A percentile compares a stretch with the other conserved stretches of the same genome.
Conservation (phyloP, 192 early-diverging fungal genomes). For the Coemansia biformis region DNA sequence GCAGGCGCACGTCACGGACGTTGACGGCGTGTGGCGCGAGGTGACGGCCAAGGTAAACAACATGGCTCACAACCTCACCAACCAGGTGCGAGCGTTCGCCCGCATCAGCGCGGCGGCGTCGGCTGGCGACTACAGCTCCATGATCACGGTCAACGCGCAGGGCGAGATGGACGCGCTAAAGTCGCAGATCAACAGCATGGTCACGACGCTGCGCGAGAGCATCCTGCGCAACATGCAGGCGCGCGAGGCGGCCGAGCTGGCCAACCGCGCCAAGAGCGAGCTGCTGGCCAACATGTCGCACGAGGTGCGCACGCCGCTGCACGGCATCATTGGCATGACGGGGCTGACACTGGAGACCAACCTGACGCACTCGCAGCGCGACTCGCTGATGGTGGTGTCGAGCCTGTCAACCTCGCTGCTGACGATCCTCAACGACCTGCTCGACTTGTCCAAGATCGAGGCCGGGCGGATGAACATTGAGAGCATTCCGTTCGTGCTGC, state of each 20-base stretch:
- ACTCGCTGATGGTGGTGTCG: slow-evolving; percentile 75
- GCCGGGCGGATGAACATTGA: slow-evolving; percentile 79
- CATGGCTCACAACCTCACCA: slow-evolving; percentile 68
- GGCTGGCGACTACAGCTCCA: slow-evolving; percentile 63
- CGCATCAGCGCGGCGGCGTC: slow-evolving; percentile 69
- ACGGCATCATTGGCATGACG: slow-evolving; percentile 75
- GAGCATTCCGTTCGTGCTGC: slow-evolving; percentile 61
- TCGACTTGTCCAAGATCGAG: slow-evolving; percentile 83
- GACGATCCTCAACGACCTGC: slow-evolving; percentile 76
- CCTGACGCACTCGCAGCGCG: slow-evolving; percentile 72
- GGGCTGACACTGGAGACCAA: slow-evolving; percentile 70
- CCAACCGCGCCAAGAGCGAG: slow-evolving; percentile 70
- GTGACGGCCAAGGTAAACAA: slow-evolving; percentile 69
- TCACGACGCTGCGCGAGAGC: slow-evolving; percentile 66
- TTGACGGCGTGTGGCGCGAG: slow-evolving; percentile 73
- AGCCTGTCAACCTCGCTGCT: slow-evolving; percentile 65
- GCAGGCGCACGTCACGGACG: slow-evolving; percentile 66
- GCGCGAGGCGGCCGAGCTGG: slow-evolving; percentile 73
- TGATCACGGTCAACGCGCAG: slow-evolving; percentile 72
- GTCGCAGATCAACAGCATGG: slow-evolving; percentile 83
- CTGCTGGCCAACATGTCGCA: slow-evolving; percentile 81
- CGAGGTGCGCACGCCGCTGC: slow-evolving; percentile 81
- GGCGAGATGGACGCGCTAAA: slow-evolving; percentile 83
- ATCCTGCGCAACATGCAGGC: slow-evolving; percentile 74
- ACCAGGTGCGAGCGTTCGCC: slow-evolving; percentile 78